Evolutionary conservation across 2,329 filamentous ascomycete species (phyloP), one percentile per base, ranked within the genome.

Genomic region (Penicillium sp.): DNA sequence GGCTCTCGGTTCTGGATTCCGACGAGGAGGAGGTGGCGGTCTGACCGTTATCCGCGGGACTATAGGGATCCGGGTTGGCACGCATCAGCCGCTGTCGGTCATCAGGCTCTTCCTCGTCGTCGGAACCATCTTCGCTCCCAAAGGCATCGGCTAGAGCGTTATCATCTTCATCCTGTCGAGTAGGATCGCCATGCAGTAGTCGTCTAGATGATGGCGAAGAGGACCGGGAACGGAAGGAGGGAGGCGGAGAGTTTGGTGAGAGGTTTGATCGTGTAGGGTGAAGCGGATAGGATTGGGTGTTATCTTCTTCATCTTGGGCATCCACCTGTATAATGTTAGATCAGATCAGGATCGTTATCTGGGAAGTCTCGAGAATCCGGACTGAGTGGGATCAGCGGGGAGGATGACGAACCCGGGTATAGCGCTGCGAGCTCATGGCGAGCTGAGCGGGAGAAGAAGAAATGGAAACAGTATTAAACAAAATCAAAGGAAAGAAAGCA

Each of bases 61-160:
- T 56, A 57, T 56, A 69, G 58, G 54, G 57, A 60, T 69, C 69
- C 56, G 70, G 77, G 60, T 80, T 87, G 66, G 86, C 86, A 65
- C 90, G 87, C 80, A 97, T 93, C 68, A 98, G 77, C 63, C 93
- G 86, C 76, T 95, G 91, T 65, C 92, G 85, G 74, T 96, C 91
- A 73, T 96, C 91, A 56, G 84, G 81, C 57, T 89, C 88, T 67
- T 90, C 80, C 59, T 86, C 85, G 54, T 82, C 87, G 61, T 89
- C 89, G 35, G 80, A 82, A 59, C 89, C 90, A 60, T 88, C 89
- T 64, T 89, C 90, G 69, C 89, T 86, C 71, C 91, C 93, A 74
- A 99, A 99, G 1, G 95, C 92, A 72, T 98, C 93, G 66, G 90
- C 91, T 14, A 99, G 84, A n/a, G 90, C 88, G 60, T 89, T 83